Evolutionary conservation across 495 filamentous ascomycete species (phyloP).

Genomic region (Saxophila tyrrhenica): DNA sequence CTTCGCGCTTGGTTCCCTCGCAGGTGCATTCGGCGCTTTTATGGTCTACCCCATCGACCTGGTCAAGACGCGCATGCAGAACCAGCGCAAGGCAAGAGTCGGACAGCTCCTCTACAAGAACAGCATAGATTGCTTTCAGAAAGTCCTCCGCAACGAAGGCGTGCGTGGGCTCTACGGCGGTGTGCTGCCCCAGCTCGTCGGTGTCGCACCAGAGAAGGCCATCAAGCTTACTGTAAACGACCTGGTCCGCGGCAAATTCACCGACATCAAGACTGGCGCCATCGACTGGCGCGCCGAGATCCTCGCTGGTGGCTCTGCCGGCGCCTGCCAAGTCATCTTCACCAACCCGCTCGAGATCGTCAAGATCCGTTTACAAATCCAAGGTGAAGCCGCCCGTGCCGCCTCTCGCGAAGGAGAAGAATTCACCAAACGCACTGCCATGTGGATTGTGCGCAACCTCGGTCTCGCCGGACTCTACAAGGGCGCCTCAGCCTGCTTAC

Average conservation of each 20-base stretch:
- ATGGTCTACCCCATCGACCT: constrained; percentile 99
- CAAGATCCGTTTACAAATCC: constrained; percentile 95
- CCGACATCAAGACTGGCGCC: constrained; percentile 60
- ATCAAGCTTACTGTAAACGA: constrained; percentile 99
- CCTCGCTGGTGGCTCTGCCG: constrained; percentile 79
- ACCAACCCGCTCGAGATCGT: constrained; percentile 98
- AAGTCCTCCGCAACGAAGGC: constrained; percentile 88
- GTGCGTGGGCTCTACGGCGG: constrained; percentile 84
- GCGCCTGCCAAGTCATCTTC: constrained; percentile 93
- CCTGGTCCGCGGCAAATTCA: constrained; percentile 64
- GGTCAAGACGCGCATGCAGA: constrained; percentile 98
- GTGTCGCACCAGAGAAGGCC: constrained; percentile 95
- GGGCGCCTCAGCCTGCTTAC: constrained; percentile 88
- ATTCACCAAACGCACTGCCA: constrained; percentile 72
- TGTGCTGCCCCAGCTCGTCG: constrained; percentile 86
- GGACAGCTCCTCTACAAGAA: constrained; percentile 92
- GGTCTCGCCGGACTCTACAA: constrained; percentile 95
- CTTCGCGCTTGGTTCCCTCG: constrained; percentile 76
- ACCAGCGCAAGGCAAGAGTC: constrained; percentile 70
- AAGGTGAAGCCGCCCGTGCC: constrained; percentile 86
- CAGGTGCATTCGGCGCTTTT: constrained; percentile 94
- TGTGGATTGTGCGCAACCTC: constrained; percentile 94
- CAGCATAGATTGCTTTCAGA: constrained; percentile 81
- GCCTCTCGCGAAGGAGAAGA: constrained; percentile 47
- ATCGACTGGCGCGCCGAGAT: constrained; percentile 67